Conservation (phyloP, 495 filamentous ascomycete species). For the Neohortaea acidophila region DNA sequence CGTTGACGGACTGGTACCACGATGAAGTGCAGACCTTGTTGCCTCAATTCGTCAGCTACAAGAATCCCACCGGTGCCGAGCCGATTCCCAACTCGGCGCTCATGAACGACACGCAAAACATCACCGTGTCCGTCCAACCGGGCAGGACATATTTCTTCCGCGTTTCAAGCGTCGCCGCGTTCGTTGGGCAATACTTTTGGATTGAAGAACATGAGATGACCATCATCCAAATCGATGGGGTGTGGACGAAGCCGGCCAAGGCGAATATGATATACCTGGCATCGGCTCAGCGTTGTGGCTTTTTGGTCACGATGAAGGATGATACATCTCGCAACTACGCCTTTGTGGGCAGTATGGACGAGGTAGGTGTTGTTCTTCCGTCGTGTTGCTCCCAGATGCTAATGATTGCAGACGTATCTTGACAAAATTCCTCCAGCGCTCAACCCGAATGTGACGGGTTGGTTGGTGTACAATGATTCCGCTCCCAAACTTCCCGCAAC, state of each 20-base stretch:
- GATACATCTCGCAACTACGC: constrained; percentile 47
- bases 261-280: constrained; percentile 45
- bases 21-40: constrained; percentile 32
- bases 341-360: constrained; percentile 47
- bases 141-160: constrained; percentile 71
- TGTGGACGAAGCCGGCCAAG: constrained; percentile 45
- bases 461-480: constrained; percentile 55
- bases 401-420: constrained; percentile 52
- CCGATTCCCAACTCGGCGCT: constrained; percentile 39
- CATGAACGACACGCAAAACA: constrained; percentile 42
- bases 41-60: constrained; percentile 31
- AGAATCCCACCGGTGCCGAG: constrained; percentile 41
- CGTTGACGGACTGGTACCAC: constrained; percentile 51
- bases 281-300: constrained; percentile 55
- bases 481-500: constrained; percentile 43
- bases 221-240: constrained; percentile 61
- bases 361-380: neutral
- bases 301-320: constrained; percentile 44
- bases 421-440: constrained; percentile 47
- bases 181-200: constrained; percentile 29
- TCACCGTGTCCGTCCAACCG: constrained; percentile 44
- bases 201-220: constrained; percentile 41
- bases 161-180: constrained; percentile 49
- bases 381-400: neutral
- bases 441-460: constrained; percentile 66